Conservation (phyloP, 495 filamentous ascomycete genomes). For the Penicillium riverlandense region DNA sequence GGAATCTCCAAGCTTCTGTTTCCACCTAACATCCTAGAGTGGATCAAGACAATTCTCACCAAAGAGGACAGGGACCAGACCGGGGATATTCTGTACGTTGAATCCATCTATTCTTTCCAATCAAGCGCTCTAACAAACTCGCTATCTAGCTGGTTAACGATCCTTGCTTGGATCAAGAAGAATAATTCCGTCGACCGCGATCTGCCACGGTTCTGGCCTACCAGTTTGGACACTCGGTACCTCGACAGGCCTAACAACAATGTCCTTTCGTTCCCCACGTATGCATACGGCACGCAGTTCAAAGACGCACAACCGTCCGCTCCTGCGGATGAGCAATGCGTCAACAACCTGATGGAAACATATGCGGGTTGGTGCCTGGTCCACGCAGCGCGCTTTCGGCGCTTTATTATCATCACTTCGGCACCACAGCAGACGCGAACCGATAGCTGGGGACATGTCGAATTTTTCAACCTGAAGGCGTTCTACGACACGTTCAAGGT, state of each 20-base stretch:
- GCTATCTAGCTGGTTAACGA: slow-evolving; percentile 15
- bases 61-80: slow-evolving; percentile 3
- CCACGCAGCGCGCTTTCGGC: slow-evolving; percentile 26
- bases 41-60: slow-evolving; percentile 20
- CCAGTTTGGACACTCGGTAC: slow-evolving; percentile 8
- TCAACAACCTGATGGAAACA: slow-evolving; percentile 33
- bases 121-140: background rate
- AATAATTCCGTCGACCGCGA: slow-evolving; percentile 8
- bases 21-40: slow-evolving; percentile 31
- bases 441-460: slow-evolving; percentile 28
- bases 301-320: slow-evolving; percentile 11
- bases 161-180: slow-evolving; percentile 22
- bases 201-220: slow-evolving; percentile 1
- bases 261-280: slow-evolving; percentile 18
- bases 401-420: slow-evolving; percentile 20
- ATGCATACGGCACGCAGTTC: slow-evolving; percentile 13
- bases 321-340: slow-evolving; percentile 18
- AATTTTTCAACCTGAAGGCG: background rate
- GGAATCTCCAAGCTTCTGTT: slow-evolving; percentile 35
- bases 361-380: slow-evolving; percentile 38
- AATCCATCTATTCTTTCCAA: background rate
- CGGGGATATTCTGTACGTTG: slow-evolving; percentile 16
- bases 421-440: slow-evolving; percentile 11
- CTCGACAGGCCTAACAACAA: slow-evolving; percentile 7
- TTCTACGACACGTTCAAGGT: background rate